These are phyloP conservation scores for Mycena metata DNA, from an alignment of 768 basidiomycete genomes.

Conservation along the genomic window DNA sequence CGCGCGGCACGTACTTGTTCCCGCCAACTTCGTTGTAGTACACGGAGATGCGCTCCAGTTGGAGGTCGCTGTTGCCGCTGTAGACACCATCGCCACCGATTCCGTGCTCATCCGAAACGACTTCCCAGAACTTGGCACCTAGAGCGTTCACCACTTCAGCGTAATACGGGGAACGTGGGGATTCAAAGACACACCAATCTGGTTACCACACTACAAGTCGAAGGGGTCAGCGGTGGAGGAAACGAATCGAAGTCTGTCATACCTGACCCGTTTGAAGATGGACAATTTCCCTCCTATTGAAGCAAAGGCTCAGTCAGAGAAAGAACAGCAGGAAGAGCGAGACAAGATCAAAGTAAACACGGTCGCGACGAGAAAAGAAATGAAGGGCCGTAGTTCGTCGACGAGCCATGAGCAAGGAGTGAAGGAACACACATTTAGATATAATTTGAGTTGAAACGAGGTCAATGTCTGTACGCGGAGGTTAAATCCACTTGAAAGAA, in stretches of 20 bases:
- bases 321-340: too few relatives aligned
- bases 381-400: too few relatives aligned
- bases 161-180: constrained; percentile 36
- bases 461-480: not conserved
- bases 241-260: constrained; percentile 40
- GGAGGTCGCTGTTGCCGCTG: constrained; percentile 94
- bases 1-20: constrained; percentile 98
- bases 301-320: too few relatives aligned
- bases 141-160: constrained; percentile 29
- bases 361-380: too few relatives aligned
- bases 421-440: too few relatives aligned
- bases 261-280: constrained; percentile 99
- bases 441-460: too few relatives aligned
- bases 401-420: too few relatives aligned
- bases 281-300: constrained; percentile 99
- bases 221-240: constrained; percentile 45
- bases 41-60: constrained; percentile 97
- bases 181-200: constrained; percentile 81
- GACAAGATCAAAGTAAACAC: too few relatives aligned
- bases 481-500: too few relatives aligned
- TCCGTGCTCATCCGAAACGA: constrained; percentile 98
- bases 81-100: constrained; percentile 94
- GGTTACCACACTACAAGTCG: constrained; percentile 91
- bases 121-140: constrained; percentile 99
- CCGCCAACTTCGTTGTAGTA: constrained; percentile 98